Evolutionary conservation across 306 rosid genomes (phyloP), one percentile per base, ranked within the genome.

Genomic region (Malus fusca): DNA sequence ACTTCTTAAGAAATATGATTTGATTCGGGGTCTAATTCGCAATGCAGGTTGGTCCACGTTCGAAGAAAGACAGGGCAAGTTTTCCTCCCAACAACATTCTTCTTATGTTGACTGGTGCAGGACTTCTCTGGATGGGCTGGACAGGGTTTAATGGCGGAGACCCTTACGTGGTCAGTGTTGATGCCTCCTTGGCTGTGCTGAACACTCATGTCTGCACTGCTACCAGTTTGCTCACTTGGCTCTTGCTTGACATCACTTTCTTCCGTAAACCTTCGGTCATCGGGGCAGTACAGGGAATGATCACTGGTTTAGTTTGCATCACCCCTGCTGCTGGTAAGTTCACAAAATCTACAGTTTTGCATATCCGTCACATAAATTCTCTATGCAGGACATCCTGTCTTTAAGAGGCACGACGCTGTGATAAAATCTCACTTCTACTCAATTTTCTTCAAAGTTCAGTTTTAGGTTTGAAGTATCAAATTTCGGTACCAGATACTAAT

Each of bases 91-190:
- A 85, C 81, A 82, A 82, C 84, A 69, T 85, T 42, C 84, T 85
- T 37, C 84, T 85, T 9, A 82, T 85, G 86, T 56, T 85, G 43
- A 82, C 88, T 7, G 86, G 86, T 19, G 88, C 88, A 6, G 86
- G 88, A n/a, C 51, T 85, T 58, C 63, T 85, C 28, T 85, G 88
- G 86, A 85, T 85, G 88, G 88, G 88, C 8, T 82, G 88, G 88
- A 79, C 86, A 4, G 88, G 88, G 15, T 85, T 85, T 75, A 82
- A 85, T 76, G 86, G 88, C 23, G 88, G 88, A 17, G 88, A 79
- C 68, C 88, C 86, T 12, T 82, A 79, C 9, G 81, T 60, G n/a
- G 88, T 77, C 56, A 79, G 83, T 80, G 11, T 72, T 23, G 88
- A 85, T 62, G 88, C 88, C 44, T 85, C 85, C 31, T 80, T 85